These are phyloP conservation scores for Komagataella pseudopastoris DNA, from an alignment of 805 yeast species.

Conservation along the genomic window DNA sequence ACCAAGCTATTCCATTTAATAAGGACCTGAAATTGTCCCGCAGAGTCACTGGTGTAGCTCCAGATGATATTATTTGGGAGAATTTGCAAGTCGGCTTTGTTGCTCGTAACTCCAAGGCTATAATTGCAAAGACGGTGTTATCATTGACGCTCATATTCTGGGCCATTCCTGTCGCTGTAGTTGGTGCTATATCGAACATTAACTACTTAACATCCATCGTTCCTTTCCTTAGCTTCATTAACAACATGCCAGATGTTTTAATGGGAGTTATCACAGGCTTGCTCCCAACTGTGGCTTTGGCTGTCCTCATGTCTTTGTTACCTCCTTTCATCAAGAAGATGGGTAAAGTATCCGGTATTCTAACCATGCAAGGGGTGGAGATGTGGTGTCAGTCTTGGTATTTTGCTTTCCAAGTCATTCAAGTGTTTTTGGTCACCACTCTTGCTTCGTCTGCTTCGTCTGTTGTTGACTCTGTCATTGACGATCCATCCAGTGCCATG, in stretches of 20 bases:
- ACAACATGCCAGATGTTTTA: conserved; percentile 54
- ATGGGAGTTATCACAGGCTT: conserved; percentile 82
- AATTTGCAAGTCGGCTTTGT: conserved; percentile 48
- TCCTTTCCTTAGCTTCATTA: conserved; percentile 62
- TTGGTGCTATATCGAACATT: conserved; percentile 85
- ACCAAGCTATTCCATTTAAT: conserved; percentile 60
- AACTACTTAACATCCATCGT: conserved; percentile 58
- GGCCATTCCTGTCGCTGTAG: conserved; percentile 97
- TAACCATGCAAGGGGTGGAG: conserved; percentile 64
- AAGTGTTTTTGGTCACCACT: conserved; percentile 59
- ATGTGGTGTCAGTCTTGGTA: conserved; percentile 78
- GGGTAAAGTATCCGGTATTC: conserved; percentile 64
- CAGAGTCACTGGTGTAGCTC: conserved; percentile 50
- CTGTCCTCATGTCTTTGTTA: conserved; percentile 73
- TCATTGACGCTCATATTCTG: conserved; percentile 70
- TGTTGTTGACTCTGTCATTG: conserved; percentile 46
- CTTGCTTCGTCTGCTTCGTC: conserved; percentile 62
- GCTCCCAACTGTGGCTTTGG: conserved; percentile 70
- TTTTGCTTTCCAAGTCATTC: conserved; percentile 63
- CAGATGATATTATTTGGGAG: conserved; percentile 78
- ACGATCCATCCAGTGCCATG: conserved; percentile 61
- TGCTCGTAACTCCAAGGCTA: conserved; percentile 41
- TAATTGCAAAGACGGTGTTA: conserved; percentile 49
- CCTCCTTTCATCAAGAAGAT: conserved; percentile 72
- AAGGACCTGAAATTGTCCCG: conserved; percentile 29